Evolutionary conservation across 805 yeast species (phyloP), one percentile per base, ranked within the genome.

Genomic region (Sugiyamaella marilandica): DNA sequence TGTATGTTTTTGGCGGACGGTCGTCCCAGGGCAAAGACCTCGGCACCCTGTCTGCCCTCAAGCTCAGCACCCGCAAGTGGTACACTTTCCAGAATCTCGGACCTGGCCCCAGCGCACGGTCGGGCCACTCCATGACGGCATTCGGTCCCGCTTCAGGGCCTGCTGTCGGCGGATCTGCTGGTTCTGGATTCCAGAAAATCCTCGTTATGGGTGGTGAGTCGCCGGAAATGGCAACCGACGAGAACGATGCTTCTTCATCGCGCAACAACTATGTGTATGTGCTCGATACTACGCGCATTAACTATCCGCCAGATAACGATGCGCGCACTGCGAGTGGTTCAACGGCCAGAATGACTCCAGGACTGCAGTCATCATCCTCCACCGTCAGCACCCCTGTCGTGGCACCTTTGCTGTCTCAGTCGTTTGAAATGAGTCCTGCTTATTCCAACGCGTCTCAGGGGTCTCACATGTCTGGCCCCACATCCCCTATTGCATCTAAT

Each of bases 191-290:
- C 55, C 81, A 87, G 62, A 87, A 84, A 68, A 64, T 92, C 34
- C 65, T 91, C 10, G 80, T 92, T 13, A 84, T 95, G 87, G 99
- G 99, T 43, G 98, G 99, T 54, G 96, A 89, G 68, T 83, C 79
- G 62, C 82, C 84, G 7, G 68, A 71, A 44, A 65, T 72, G 26
- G 80, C 80, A 36, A 14, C 32, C 33, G 47, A 51, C 21, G 50
- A 75, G 65, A 58, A 87, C 85, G 37, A 75, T 78, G 70, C 66
- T 2, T 16, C 29, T n/a, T 36, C 41, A 9, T 14, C 53, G 10
- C 24, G 37, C 19, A 19, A 32, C 39, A 43, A 37, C 13, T 32
- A 18, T 10, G 74, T 86, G 16, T 85, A 78, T 61, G 80, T 82
- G 34, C 75, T 87, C 51, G 92, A 88, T 59, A 70, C 82, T 65